phyloP scores from a whole-genome alignment of 2,329 filamentous ascomycete genomes.

The Claviceps paspali region DNA sequence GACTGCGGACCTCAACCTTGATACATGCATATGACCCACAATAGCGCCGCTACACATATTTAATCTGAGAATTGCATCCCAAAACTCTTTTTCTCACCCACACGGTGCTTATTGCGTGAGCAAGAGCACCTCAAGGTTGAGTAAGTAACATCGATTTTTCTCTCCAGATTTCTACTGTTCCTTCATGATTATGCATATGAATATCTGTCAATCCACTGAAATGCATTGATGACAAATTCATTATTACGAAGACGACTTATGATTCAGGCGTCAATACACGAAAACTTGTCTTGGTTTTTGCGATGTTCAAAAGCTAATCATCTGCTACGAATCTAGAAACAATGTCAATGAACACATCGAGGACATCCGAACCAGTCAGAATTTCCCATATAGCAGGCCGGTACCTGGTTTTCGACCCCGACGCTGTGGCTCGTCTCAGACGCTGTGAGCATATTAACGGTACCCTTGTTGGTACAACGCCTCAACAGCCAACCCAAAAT shows the following conservation, averaged over 20 bases:
- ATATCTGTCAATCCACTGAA: constrained; percentile 48
- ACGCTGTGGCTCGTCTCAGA: constrained; percentile 63
- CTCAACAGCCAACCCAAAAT: constrained; percentile 89
- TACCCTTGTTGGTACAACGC: constrained; percentile 72
- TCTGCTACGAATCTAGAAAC: neutral
- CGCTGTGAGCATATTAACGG: constrained; percentile 72
- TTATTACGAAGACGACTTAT: constrained; percentile 31
- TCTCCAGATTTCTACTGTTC: neutral
- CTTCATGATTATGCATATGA: constrained; percentile 34
- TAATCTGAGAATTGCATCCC: too few relatives aligned
- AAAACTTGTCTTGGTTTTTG: neutral
- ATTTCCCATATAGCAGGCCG: constrained; percentile 69
- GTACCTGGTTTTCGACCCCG: constrained; percentile 81
- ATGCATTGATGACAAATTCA: constrained; percentile 28
- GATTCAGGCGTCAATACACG: constrained; percentile 9
- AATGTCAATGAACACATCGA: neutral
- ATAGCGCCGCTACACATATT: neutral
- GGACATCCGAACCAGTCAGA: constrained; percentile 47
- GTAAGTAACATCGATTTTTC: constrained; percentile 1
- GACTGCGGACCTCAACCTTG: too few relatives aligned
- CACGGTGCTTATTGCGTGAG: too few relatives aligned
- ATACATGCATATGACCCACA: constrained; percentile 1
- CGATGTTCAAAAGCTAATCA: neutral
- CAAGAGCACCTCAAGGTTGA: neutral
- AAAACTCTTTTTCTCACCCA: too few relatives aligned